phyloP scores from a whole-genome alignment of 495 filamentous ascomycete species.

The Annulohypoxylon moriforme region DNA sequence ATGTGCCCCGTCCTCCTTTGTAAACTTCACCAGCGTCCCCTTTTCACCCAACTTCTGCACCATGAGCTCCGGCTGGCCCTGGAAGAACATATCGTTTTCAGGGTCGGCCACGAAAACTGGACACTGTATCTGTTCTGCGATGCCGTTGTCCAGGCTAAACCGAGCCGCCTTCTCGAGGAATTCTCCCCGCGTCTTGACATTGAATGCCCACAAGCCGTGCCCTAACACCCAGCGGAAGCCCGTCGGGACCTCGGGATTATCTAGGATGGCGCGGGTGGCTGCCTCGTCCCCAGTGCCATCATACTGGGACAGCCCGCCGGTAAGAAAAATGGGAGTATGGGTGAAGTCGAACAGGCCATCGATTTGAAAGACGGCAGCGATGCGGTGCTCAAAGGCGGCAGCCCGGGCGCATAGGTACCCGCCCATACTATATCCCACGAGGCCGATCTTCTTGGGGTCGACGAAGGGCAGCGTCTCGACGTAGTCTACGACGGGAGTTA shows the following conservation, averaged over 20 bases:
- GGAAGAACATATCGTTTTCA: constrained; percentile 47
- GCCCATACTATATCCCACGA: constrained; percentile 55
- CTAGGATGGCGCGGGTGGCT: constrained; percentile 21
- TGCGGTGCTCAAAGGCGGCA: constrained; percentile 57
- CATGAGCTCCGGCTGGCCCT: constrained; percentile 49
- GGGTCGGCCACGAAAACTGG: constrained; percentile 52
- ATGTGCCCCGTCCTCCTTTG: constrained; percentile 36
- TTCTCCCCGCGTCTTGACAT: constrained; percentile 46
- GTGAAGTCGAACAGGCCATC: constrained; percentile 53
- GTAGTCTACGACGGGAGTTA: constrained; percentile 59
- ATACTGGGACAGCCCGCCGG: background rate
- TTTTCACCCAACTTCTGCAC: constrained; percentile 42
- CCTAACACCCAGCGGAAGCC: constrained; percentile 49
- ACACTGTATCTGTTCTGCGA: constrained; percentile 46
- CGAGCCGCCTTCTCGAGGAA: constrained; percentile 39
- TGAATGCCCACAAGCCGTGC: constrained; percentile 57
- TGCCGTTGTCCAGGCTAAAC: constrained; percentile 39
- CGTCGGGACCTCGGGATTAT: constrained; percentile 5
- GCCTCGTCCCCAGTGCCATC: constrained; percentile 8
- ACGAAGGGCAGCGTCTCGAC: constrained; percentile 44
- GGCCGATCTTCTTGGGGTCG: constrained; percentile 43
- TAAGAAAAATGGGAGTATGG: background rate
- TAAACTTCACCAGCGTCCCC: constrained; percentile 45
- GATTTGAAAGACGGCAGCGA: constrained; percentile 53
- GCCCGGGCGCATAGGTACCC: constrained; percentile 54